These are phyloP conservation scores for Exophiala lecanii-corni DNA, from an alignment of 2,329 filamentous ascomycete genomes.

Conservation along the genomic window DNA sequence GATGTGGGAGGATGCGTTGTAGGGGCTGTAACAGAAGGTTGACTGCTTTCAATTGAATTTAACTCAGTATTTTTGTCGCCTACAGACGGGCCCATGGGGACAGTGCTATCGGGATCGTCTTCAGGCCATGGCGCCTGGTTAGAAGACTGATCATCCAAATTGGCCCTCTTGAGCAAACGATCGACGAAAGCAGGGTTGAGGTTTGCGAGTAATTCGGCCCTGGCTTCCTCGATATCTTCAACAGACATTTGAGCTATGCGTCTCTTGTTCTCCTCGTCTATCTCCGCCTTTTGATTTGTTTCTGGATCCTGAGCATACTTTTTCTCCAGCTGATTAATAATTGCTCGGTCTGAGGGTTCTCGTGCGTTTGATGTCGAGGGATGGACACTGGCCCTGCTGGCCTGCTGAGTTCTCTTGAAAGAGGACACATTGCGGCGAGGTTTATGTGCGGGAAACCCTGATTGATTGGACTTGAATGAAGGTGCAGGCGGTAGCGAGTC, in stretches of 20 bases:
- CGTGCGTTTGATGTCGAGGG: conserved; percentile 19
- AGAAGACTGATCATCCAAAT: conserved; percentile 57
- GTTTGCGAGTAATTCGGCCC: conserved; percentile 71
- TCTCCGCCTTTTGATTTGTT: conserved; percentile 60
- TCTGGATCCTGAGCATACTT: conserved; percentile 31
- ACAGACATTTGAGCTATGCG: conserved; percentile 72
- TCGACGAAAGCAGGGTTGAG: conserved; percentile 73
- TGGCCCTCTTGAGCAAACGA: conserved; percentile 69
- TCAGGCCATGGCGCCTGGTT: conserved; percentile 13
- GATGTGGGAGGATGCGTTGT: conserved; percentile 27
- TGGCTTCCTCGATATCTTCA: conserved; percentile 74
- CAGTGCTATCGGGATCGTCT: neutral
- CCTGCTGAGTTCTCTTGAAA: conserved; percentile 67
- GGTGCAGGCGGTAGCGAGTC: conserved; percentile 38
- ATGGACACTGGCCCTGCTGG: conserved; percentile 10
- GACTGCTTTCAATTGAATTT: conserved; percentile 6
- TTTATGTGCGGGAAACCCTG: conserved; percentile 86
- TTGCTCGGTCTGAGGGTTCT: conserved; percentile 23
- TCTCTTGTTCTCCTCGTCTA: conserved; percentile 76
- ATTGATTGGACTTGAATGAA: conserved; percentile 59
- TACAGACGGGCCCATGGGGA: neutral
- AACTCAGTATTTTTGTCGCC: conserved; percentile 14
- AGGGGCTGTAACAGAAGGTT: conserved; percentile 1
- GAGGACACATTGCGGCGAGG: conserved; percentile 68
- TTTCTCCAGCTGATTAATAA: conserved; percentile 21